Conservation (phyloP, 1,284 basidiomycete genomes). For the Boletellus deceptivus region DNA sequence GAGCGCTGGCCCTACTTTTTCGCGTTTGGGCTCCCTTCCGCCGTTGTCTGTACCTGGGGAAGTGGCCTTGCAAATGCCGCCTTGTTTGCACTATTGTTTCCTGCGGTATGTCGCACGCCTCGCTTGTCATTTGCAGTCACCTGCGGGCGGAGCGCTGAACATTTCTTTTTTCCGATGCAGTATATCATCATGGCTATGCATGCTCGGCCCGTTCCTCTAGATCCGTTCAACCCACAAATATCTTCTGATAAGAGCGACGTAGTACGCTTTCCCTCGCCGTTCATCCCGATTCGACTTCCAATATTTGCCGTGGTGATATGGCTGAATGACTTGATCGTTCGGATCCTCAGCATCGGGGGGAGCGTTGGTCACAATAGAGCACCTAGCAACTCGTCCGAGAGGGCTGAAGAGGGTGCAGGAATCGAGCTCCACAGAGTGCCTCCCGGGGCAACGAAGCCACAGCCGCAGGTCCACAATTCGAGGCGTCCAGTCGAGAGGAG, state of each 20-base stretch:
- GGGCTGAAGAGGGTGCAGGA: slow-evolving; percentile 51
- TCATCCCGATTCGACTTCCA: slow-evolving; percentile 73
- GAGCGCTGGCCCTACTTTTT: slow-evolving; percentile 85
- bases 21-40: slow-evolving; percentile 74
- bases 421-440: slow-evolving; percentile 23
- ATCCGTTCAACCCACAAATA: slow-evolving; percentile 64
- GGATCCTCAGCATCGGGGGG: slow-evolving; percentile 57
- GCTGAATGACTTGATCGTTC: slow-evolving; percentile 70
- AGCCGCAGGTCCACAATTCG: slow-evolving; percentile 5
- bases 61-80: slow-evolving; percentile 73
- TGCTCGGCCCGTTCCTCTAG: slow-evolving; percentile 60
- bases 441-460: slow-evolving; percentile 9
- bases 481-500: slow-evolving; percentile 18
- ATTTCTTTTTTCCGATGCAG: slow-evolving; percentile 36
- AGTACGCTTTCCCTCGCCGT: slow-evolving; percentile 65
- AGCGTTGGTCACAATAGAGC: slow-evolving; percentile 30
- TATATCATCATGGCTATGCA: slow-evolving; percentile 79
- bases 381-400: slow-evolving; percentile 47
- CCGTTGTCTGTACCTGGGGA: slow-evolving; percentile 67
- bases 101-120: slow-evolving; percentile 48
- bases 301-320: slow-evolving; percentile 70
- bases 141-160: neutral
- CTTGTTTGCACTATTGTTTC: slow-evolving; percentile 76
- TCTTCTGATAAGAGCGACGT: slow-evolving; percentile 36
- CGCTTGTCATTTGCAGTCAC: neutral